Conservation (phyloP, 805 yeast genomes). For the Clavispora vitiphila region DNA sequence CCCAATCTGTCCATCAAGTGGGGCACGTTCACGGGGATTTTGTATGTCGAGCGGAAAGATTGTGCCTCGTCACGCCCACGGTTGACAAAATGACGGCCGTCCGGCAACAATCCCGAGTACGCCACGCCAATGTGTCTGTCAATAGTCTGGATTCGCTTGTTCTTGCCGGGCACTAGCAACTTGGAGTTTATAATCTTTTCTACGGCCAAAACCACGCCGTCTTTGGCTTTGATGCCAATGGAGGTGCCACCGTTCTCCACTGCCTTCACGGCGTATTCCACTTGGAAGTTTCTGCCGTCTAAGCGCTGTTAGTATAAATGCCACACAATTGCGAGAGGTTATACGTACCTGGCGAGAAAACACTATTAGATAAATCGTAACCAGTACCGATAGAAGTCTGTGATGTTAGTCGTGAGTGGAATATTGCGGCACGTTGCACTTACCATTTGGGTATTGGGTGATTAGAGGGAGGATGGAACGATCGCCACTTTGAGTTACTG, state of each 20-base stretch:
- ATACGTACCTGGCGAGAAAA: slow-evolving; percentile 69
- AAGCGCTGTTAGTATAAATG: slow-evolving; percentile 40
- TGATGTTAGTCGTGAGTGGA: slow-evolving; percentile 4
- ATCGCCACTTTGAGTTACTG: slow-evolving; percentile 4
- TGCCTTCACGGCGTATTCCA: slow-evolving; percentile 95
- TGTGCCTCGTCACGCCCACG: slow-evolving; percentile 91
- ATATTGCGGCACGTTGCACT: not conserved
- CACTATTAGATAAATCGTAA: slow-evolving; percentile 95
- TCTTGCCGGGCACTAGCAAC: slow-evolving; percentile 81
- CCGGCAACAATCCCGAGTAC: slow-evolving; percentile 93
- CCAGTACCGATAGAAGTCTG: slow-evolving; percentile 94
- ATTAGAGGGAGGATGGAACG: not conserved
- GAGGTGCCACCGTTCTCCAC: slow-evolving; percentile 97
- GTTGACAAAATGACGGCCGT: slow-evolving; percentile 88
- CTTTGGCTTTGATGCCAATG: slow-evolving; percentile 84
- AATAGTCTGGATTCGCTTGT: slow-evolving; percentile 85
- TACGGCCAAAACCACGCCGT: slow-evolving; percentile 96
- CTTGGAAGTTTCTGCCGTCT: slow-evolving; percentile 95
- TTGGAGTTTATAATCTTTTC: slow-evolving; percentile 87
- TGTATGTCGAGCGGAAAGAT: slow-evolving; percentile 70
- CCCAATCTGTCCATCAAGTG: slow-evolving; percentile 85
- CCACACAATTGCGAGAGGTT: not conserved
- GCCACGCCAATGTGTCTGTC: slow-evolving; percentile 94
- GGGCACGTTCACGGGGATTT: slow-evolving; percentile 71
- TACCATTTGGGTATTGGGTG: slow-evolving; percentile 8